A percentile compares a stretch with the other conserved stretches of the same genome.
phyloP scores from a whole-genome alignment of 331 rosid genomes.

The Erythrophleum ivorense region DNA sequence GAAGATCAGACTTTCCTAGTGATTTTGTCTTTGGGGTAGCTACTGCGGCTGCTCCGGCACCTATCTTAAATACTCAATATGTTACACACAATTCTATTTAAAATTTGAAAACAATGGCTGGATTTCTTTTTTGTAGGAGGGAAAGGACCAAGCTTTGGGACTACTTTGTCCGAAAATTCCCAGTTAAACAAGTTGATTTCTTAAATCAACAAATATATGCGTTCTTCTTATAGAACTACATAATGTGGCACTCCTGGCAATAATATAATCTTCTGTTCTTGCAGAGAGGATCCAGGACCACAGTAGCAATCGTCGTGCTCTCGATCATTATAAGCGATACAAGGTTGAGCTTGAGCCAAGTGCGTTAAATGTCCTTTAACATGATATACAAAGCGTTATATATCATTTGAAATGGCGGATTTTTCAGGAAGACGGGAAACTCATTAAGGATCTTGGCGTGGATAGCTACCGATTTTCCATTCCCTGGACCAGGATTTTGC shows the following conservation, averaged over 20 bases:
- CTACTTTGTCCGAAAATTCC: slow-evolving; percentile 12
- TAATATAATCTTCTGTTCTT: neutral
- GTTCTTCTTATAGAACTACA: no score
- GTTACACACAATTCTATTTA: neutral
- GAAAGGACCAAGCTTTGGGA: slow-evolving; percentile 49
- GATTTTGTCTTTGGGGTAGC: slow-evolving; percentile 46
- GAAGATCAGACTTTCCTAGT: slow-evolving; percentile 27
- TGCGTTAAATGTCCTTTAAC: neutral
- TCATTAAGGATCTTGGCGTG: slow-evolving; percentile 24
- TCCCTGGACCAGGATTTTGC: slow-evolving; percentile 35
- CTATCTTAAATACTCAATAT: neutral
- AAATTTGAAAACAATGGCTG: neutral
- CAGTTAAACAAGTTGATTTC: slow-evolving; percentile 7
- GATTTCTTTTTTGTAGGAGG: slow-evolving; percentile 24
- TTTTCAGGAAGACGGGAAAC: slow-evolving; percentile 25
- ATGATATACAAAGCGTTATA: neutral
- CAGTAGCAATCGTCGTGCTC: no score
- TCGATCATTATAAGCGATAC: slow-evolving; percentile 36
- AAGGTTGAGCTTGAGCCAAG: slow-evolving; percentile 13
- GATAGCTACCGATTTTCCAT: slow-evolving; percentile 22
- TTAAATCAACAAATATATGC: no score
- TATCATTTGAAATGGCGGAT: neutral
- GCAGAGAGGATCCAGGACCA: slow-evolving; percentile 32
- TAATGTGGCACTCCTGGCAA: no score
- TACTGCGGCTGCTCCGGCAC: slow-evolving; percentile 43